These are phyloP conservation scores for Litsea cubeba DNA, from an alignment of 164 flowering plant genomes.

Conservation along the genomic window DNA sequence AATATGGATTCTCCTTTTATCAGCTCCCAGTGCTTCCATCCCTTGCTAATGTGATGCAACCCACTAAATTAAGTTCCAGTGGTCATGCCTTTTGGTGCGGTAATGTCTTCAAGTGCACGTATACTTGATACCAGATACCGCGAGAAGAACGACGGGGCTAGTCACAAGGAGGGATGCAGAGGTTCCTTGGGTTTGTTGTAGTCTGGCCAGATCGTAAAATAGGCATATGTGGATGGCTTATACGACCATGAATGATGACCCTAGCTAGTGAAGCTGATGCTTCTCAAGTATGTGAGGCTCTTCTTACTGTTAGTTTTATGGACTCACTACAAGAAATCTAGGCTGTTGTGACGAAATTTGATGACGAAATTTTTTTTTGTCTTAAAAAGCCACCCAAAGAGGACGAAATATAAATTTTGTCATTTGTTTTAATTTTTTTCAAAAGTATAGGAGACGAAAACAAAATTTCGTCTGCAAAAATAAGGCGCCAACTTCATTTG, in stretches of 20 bases:
- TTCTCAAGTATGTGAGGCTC: conserved; percentile 86
- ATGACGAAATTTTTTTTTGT: no score
- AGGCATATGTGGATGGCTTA: conserved; percentile 99
- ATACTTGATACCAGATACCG: conserved; percentile 77
- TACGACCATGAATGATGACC: conserved; percentile 61
- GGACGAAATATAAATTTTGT: no score
- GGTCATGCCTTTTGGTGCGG: conserved; percentile 83
- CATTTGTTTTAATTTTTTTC: no score
- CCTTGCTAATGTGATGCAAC: conserved; percentile 24
- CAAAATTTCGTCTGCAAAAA: no score
- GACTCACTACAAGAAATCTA: no score
- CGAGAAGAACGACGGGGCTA: conserved; percentile 94
- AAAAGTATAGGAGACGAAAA: no score
- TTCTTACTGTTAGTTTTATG: no score
- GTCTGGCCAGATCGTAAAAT: conserved; percentile 69
- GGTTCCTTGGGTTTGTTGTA: conserved; percentile 92
- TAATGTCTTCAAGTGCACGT: conserved; percentile 92
- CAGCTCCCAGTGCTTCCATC: conserved; percentile 53
- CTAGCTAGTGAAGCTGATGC: conserved; percentile 59
- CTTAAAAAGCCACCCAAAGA: no score
- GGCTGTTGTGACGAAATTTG: no score
- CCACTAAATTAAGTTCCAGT: conserved; percentile 65
- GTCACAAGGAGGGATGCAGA: conserved; percentile 95
- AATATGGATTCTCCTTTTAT: no score
- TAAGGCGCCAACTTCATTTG: no score